Conservation (phyloP, 192 early-diverging fungal species). For the Gonapodya prolifera region DNA sequence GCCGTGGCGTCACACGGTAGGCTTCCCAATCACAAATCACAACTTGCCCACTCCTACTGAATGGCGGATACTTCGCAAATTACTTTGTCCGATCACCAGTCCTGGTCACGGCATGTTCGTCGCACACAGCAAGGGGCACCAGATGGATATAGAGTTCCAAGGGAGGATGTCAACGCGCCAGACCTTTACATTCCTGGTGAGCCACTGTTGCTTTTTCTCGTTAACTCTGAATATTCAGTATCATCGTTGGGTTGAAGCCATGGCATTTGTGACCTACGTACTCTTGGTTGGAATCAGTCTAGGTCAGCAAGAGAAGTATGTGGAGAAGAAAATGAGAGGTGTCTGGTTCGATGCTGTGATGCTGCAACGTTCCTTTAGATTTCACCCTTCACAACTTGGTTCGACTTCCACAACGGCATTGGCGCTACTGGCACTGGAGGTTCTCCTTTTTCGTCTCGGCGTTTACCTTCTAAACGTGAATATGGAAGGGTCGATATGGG, state of each 20-base stretch:
- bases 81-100: conserved; percentile 19
- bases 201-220: not conserved
- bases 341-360: not conserved
- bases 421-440: conserved; percentile 65
- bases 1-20: conserved; percentile 74
- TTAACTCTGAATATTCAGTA: not conserved
- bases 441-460: conserved; percentile 69
- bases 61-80: not conserved
- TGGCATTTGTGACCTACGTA: conserved; percentile 88
- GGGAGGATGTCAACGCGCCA: conserved; percentile 87
- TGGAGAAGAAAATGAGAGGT: not conserved
- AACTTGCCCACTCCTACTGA: not conserved
- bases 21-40: not conserved
- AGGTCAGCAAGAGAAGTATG: conserved; percentile 40
- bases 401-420: conserved; percentile 71
- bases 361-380: conserved; percentile 30
- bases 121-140: conserved; percentile 69
- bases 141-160: conserved; percentile 63
- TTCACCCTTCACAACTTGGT: conserved; percentile 78
- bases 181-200: conserved; percentile 88
- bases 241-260: conserved; percentile 24
- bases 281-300: conserved; percentile 59
- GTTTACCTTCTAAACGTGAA: conserved; percentile 79
- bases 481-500: conserved; percentile 67
- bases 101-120: conserved; percentile 63